Conservation (phyloP, 208 protist genomes). For the Leishmania tarentolae region DNA sequence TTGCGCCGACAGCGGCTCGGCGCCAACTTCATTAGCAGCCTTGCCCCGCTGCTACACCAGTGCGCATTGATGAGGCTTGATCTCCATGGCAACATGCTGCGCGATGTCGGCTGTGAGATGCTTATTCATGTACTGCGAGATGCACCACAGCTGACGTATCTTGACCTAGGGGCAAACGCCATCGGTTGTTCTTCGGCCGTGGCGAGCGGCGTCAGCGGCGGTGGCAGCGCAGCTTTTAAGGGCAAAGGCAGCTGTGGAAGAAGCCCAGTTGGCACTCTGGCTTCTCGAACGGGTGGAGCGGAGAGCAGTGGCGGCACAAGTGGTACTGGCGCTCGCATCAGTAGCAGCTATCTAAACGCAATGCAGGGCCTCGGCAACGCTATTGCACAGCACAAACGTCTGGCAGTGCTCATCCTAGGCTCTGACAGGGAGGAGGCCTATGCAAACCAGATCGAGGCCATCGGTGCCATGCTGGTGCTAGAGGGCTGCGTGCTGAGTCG, state of each 20-base stretch:
- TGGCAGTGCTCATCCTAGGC: slow-evolving; percentile 79
- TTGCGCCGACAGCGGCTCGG: slow-evolving; percentile 79
- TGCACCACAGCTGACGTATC: slow-evolving; percentile 62
- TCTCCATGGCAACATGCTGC: slow-evolving; percentile 84
- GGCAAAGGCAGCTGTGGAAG: not conserved
- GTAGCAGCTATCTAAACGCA: slow-evolving; percentile 37
- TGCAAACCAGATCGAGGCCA: slow-evolving; percentile 70
- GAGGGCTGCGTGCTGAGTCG: slow-evolving; percentile 78
- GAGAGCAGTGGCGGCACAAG: not conserved
- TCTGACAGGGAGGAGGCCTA: slow-evolving; percentile 65
- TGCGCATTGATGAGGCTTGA: slow-evolving; percentile 71
- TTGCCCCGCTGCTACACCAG: slow-evolving; percentile 71
- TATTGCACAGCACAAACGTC: slow-evolving; percentile 67
- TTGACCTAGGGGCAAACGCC: slow-evolving; percentile 87
- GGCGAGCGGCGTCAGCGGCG: not conserved
- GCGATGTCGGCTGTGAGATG: slow-evolving; percentile 84
- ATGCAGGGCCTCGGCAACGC: slow-evolving; percentile 62
- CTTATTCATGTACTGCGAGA: slow-evolving; percentile 75
- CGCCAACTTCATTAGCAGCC: slow-evolving; percentile 69
- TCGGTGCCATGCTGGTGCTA: slow-evolving; percentile 58
- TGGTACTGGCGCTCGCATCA: slow-evolving; percentile 6
- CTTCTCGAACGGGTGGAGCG: not conserved
- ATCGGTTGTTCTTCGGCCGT: slow-evolving; percentile 38
- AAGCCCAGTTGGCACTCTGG: not conserved
- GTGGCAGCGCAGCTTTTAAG: not conserved